phyloP scores from a whole-genome alignment of 106 monocot species.

The Phalaenopsis equestris region DNA sequence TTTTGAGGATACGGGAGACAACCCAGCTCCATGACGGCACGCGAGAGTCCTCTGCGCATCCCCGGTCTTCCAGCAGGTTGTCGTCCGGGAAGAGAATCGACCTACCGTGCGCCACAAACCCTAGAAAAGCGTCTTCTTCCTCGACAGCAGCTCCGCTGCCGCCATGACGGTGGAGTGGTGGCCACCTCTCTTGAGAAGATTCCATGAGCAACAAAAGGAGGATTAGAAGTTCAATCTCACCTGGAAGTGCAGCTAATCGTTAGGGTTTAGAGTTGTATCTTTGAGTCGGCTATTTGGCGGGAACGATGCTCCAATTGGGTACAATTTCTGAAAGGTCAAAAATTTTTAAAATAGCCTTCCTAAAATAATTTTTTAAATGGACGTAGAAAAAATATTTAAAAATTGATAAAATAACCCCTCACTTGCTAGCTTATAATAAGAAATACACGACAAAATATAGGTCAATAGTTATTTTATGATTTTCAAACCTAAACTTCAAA shows the following conservation, averaged over 20 bases:
- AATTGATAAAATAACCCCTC: too few relatives aligned
- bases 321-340: too few relatives aligned
- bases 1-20: constrained; percentile 66
- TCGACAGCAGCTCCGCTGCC: constrained; percentile 4
- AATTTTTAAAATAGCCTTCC: too few relatives aligned
- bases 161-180: not conserved
- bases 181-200: not conserved
- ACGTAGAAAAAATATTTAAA: too few relatives aligned
- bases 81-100: constrained; percentile 34
- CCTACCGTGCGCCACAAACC: constrained; percentile 68
- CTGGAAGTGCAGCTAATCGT: not conserved
- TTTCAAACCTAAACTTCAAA: too few relatives aligned
- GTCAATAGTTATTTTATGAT: too few relatives aligned
- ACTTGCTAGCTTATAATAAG: too few relatives aligned
- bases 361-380: too few relatives aligned
- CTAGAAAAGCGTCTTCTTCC: constrained; percentile 56
- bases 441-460: too few relatives aligned
- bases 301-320: not conserved
- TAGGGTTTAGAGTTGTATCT: too few relatives aligned
- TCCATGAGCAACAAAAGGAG: not conserved
- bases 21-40: constrained; percentile 78
- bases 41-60: constrained; percentile 2
- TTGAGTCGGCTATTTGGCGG: not conserved
- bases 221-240: not conserved
- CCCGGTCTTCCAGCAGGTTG: constrained; percentile 10